Conservation (phyloP, 2,329 filamentous ascomycete genomes). For the Zasmidium citrigriseum region DNA sequence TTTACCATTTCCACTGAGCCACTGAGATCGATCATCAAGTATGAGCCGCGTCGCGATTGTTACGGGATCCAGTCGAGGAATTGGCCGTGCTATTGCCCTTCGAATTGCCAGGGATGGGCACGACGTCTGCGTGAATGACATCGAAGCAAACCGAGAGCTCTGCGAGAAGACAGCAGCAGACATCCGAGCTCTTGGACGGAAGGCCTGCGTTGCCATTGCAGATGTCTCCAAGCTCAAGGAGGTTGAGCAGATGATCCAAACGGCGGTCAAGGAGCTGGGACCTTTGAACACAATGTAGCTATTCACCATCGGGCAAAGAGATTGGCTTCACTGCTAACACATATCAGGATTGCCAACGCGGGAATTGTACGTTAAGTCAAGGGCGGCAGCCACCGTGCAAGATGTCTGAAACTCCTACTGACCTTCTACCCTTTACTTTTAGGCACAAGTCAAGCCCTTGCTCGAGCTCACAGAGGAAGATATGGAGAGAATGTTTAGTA, state of each 20-base stretch:
- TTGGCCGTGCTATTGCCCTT: slow-evolving; percentile 62
- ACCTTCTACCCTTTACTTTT: too few relatives aligned
- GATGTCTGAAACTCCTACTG: too few relatives aligned
- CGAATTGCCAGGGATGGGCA: slow-evolving; percentile 67
- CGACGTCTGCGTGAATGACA: slow-evolving; percentile 66
- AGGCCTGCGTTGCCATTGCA: slow-evolving; percentile 57
- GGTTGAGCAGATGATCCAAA: slow-evolving; percentile 56
- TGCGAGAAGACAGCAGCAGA: slow-evolving; percentile 57
- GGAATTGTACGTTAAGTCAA: too few relatives aligned
- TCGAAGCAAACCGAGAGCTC: slow-evolving; percentile 53
- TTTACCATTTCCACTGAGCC: too few relatives aligned
- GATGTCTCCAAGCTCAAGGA: slow-evolving; percentile 61
- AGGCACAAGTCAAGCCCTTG: slow-evolving; percentile 57
- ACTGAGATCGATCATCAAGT: neutral
- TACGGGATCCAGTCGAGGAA: slow-evolving; percentile 39
- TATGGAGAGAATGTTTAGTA: slow-evolving; percentile 60
- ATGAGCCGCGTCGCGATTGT: slow-evolving; percentile 34
- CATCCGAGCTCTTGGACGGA: slow-evolving; percentile 54
- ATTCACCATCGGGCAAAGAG: neutral
- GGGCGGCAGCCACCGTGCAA: too few relatives aligned
- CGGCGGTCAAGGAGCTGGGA: slow-evolving; percentile 56
- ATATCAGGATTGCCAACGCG: slow-evolving; percentile 58
- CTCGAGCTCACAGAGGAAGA: slow-evolving; percentile 61
- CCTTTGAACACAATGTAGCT: slow-evolving; percentile 50
- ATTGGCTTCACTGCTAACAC: neutral